These are phyloP conservation scores for Aspergillus hortae DNA, from an alignment of 2,329 filamentous ascomycete genomes.

Conservation along the genomic window DNA sequence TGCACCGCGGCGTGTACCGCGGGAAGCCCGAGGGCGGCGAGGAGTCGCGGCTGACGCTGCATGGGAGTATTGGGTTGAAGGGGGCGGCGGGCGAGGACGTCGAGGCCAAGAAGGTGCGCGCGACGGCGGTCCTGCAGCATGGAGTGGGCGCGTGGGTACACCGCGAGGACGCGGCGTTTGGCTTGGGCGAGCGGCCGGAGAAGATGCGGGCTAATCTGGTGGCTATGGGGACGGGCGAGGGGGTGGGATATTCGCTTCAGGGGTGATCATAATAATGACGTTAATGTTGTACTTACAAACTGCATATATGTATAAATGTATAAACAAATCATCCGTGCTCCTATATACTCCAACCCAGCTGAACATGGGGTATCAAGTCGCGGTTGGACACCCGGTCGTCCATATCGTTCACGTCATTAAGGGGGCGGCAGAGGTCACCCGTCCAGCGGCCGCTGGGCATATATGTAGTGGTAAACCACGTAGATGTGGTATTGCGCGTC, in stretches of 20 bases:
- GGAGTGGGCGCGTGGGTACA: conserved; percentile 44
- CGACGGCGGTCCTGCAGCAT: conserved; percentile 45
- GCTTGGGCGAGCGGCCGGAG: conserved; percentile 37
- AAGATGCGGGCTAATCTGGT: conserved; percentile 43
- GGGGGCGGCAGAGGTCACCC: conserved; percentile 2
- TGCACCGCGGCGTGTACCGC: conserved; percentile 49
- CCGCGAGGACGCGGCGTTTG: conserved; percentile 39
- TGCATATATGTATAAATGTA: too few species aligned
- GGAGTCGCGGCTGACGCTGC: conserved; percentile 40
- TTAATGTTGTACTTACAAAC: too few species aligned
- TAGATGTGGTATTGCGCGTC: conserved; percentile 26
- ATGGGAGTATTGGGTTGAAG: conserved; percentile 42
- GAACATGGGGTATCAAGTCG: not conserved
- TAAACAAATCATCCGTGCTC: not conserved
- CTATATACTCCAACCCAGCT: not conserved
- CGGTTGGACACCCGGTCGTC: conserved; percentile 2
- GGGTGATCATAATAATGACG: conserved; percentile 21
- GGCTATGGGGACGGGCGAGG: conserved; percentile 44
- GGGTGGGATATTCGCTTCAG: conserved; percentile 42
- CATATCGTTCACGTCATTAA: conserved; percentile 2
- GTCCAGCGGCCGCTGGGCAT: conserved; percentile 27
- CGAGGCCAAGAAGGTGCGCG: conserved; percentile 35
- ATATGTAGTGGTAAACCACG: conserved; percentile 29
- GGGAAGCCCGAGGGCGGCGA: conserved; percentile 34
- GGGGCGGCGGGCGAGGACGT: conserved; percentile 14